Evolutionary conservation across 1,284 basidiomycete species (phyloP).

Genomic region (Laetiporus sulphureus): DNA sequence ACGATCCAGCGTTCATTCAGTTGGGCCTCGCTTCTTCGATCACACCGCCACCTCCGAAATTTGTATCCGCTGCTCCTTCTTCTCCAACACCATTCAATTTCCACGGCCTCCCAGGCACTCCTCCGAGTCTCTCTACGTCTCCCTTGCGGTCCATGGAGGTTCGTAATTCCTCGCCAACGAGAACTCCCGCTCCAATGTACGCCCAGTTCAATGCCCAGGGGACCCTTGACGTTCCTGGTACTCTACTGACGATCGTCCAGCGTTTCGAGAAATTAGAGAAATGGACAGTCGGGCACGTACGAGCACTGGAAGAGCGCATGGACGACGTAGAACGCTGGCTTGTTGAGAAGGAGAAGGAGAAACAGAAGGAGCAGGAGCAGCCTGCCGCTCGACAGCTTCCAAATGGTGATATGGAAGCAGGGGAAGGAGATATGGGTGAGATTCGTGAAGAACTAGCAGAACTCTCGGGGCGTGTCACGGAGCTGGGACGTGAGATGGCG

Average conservation of each 20-base stretch:
- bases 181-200: constrained; percentile 60
- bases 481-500: constrained; percentile 72
- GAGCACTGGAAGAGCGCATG: constrained; percentile 78
- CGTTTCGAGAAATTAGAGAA: constrained; percentile 82
- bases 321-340: constrained; percentile 78
- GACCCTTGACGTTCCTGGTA: constrained; percentile 62
- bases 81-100: constrained; percentile 52
- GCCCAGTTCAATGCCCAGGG: constrained; percentile 67
- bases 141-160: constrained; percentile 43
- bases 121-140: constrained; percentile 53
- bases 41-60: constrained; percentile 32
- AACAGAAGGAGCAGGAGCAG: constrained; percentile 29
- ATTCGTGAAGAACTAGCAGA: constrained; percentile 64
- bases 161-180: constrained; percentile 48
- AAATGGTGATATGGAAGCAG: constrained; percentile 18
- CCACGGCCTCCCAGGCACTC: constrained; percentile 36
- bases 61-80: constrained; percentile 41
- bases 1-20: constrained; percentile 50
- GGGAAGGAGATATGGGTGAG: constrained; percentile 37
- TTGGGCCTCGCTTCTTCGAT: constrained; percentile 33
- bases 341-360: constrained; percentile 64
- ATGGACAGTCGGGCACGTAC: constrained; percentile 77
- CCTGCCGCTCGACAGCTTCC: constrained; percentile 2
- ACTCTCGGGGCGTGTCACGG: constrained; percentile 62
- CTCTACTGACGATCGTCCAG: constrained; percentile 59